A percentile compares a stretch with the other conserved stretches of the same genome.
These are phyloP conservation scores for Thelephora terrestris DNA, from an alignment of 1,284 basidiomycete species.

Conservation along the genomic window DNA sequence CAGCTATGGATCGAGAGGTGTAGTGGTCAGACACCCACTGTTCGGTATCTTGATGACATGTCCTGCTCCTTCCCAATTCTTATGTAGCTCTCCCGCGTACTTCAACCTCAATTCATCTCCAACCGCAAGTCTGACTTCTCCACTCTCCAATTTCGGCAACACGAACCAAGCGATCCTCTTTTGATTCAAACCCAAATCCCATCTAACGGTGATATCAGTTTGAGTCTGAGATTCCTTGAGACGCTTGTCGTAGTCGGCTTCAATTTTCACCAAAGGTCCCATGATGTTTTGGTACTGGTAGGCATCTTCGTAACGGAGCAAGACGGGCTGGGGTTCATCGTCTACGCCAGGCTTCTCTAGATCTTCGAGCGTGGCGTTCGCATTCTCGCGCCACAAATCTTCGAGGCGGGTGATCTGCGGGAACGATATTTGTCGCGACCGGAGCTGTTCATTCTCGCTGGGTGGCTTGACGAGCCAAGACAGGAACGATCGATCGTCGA, in stretches of 20 bases:
- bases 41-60: conserved; percentile 99
- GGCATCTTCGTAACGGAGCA: conserved; percentile 92
- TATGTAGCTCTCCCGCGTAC: conserved; percentile 84
- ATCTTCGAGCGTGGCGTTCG: conserved; percentile 90
- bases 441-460: conserved; percentile 88
- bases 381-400: conserved; percentile 97
- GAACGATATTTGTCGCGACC: conserved; percentile 93
- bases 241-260: conserved; percentile 97
- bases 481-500: conserved; percentile 95
- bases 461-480: conserved; percentile 99
- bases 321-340: conserved; percentile 89
- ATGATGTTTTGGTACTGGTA: conserved; percentile 99
- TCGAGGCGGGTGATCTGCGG: conserved; percentile 96
- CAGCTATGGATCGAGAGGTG: not conserved
- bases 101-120: conserved; percentile 92
- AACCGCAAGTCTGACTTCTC: conserved; percentile 93
- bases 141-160: conserved; percentile 94
- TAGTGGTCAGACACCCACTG: conserved; percentile 43
- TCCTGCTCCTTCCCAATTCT: conserved; percentile 94
- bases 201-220: conserved; percentile 90
- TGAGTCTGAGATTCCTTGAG: conserved; percentile 98
- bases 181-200: conserved; percentile 97
- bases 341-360: conserved; percentile 95
- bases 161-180: conserved; percentile 96
- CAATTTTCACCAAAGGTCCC: conserved; percentile 97